phyloP scores from a whole-genome alignment of 805 yeast species.

The Cyberlindnera saturnus region DNA sequence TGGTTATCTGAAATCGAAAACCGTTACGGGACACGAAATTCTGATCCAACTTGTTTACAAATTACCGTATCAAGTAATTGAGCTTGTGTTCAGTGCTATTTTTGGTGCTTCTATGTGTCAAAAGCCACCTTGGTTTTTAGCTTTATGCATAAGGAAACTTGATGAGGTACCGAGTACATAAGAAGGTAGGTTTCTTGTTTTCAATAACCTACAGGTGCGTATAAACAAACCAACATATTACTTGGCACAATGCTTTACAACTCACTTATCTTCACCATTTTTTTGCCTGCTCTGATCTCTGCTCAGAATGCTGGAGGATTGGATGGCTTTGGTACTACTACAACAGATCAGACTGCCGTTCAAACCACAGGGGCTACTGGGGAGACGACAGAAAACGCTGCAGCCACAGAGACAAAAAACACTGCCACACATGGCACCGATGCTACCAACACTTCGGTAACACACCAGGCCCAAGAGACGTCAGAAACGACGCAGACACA shows the following conservation, averaged over 20 bases:
- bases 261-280: conserved; percentile 6
- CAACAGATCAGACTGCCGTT: conserved; percentile 1
- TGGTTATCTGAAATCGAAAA: neutral
- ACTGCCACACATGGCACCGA: too few species aligned
- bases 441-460: too few species aligned
- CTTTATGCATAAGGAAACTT: neutral
- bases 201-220: too few species aligned
- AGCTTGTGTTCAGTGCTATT: neutral
- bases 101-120: neutral
- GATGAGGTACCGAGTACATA: neutral
- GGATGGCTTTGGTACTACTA: conserved; percentile 6
- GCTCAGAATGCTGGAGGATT: conserved; percentile 11
- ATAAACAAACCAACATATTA: too few species aligned
- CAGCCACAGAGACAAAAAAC: neutral
- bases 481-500: neutral
- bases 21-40: neutral
- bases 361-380: conserved; percentile 1
- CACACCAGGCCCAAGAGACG: neutral
- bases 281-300: conserved; percentile 3
- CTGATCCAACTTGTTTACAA: conserved; percentile 1
- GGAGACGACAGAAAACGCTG: neutral
- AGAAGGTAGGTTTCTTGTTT: neutral
- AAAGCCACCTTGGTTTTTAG: neutral
- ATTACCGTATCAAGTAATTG: neutral
- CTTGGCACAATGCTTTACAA: conserved; percentile 11